Evolutionary conservation across 129 eudicot species (phyloP).

Genomic region (Mikania micrantha): DNA sequence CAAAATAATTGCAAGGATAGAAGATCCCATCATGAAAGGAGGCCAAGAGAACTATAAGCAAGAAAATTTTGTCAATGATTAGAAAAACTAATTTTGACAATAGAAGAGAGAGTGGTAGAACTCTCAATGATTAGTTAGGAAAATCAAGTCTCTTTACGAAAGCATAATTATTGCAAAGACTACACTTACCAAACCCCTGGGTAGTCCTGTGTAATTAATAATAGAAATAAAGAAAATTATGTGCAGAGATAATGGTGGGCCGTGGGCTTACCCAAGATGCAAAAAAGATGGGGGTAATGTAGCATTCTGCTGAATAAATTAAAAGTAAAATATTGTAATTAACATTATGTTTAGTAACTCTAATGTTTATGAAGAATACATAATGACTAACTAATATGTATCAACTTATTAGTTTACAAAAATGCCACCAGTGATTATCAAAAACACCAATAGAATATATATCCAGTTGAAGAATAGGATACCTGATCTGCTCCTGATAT

Average conservation of each 20-base stretch:
- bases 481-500: constrained; percentile 71
- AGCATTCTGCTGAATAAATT: neutral
- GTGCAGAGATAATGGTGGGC: constrained; percentile 10
- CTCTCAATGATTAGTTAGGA: neutral
- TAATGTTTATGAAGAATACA: neutral
- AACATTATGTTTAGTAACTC: neutral
- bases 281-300: neutral
- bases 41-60: constrained; percentile 87
- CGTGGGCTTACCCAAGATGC: constrained; percentile 9
- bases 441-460: neutral
- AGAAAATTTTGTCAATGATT: constrained; percentile 8
- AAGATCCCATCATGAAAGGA: constrained; percentile 87
- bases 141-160: neutral
- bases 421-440: neutral
- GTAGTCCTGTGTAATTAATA: neutral
- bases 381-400: neutral
- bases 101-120: neutral
- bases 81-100: constrained; percentile 1
- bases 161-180: neutral
- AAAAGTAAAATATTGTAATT: neutral
- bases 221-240: neutral
- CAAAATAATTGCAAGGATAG: constrained; percentile 67
- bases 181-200: neutral
- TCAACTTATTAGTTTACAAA: neutral
- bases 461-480: constrained; percentile 6